Conservation (phyloP, 495 filamentous ascomycete species). For the Xeromyces bisporus region DNA sequence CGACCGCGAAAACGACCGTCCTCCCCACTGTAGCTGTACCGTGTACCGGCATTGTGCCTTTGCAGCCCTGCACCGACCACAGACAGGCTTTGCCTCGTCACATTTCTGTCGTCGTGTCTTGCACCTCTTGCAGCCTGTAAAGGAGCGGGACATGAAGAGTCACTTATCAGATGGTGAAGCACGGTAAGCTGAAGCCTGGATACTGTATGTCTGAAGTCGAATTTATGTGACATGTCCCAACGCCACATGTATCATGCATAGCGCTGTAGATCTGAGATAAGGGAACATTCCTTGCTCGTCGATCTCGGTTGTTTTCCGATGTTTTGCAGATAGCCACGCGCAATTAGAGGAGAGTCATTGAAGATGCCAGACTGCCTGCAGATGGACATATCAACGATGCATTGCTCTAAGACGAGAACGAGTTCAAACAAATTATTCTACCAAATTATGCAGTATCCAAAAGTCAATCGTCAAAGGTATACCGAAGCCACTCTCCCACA, state of each 20-base stretch:
- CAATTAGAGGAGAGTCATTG: no score
- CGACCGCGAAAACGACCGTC: slow-evolving; percentile 28
- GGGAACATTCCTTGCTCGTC: no score
- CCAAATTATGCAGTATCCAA: slow-evolving; percentile 1
- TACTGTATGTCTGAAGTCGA: no score
- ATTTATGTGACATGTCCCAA: no score
- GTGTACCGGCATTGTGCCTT: slow-evolving; percentile 20
- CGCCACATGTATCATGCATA: no score
- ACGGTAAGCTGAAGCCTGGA: no score
- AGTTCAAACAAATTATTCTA: background rate
- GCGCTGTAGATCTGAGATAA: no score
- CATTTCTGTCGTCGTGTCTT: slow-evolving; percentile 8
- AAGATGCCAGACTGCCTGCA: no score
- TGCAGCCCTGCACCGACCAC: slow-evolving; percentile 11
- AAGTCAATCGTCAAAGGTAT: slow-evolving; percentile 62
- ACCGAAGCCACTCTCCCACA: slow-evolving; percentile 84
- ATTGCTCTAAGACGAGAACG: slow-evolving; percentile 1
- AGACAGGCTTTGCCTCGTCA: slow-evolving; percentile 5
- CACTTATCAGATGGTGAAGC: slow-evolving; percentile 7
- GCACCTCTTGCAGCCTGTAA: slow-evolving; percentile 13
- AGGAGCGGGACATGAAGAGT: slow-evolving; percentile 27
- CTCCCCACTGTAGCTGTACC: slow-evolving; percentile 26
- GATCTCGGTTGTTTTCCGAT: no score
- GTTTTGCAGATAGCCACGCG: no score
- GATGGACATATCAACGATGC: no score